Evolutionary conservation across 305 asterid genomes (phyloP), one percentile per base, ranked within the genome.

Genomic region (Rubia balearica): DNA sequence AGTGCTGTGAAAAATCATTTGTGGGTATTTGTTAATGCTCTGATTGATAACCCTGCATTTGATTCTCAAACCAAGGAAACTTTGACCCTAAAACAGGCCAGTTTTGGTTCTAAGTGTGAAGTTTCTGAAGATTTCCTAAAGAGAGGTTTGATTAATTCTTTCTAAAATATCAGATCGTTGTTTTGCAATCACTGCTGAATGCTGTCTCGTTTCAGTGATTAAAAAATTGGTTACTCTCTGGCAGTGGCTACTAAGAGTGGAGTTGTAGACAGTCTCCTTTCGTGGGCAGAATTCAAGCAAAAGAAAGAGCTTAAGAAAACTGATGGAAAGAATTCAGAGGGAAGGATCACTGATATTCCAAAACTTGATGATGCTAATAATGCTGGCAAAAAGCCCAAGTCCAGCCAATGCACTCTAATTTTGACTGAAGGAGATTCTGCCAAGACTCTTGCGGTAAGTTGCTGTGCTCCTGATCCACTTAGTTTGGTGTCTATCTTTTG

Each of bases 371-470:
- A 94, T 80, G 98, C 99, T 45, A 90, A 91, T 75, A 95, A 87
- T 79, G 98, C 96, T 57, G 98, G 99, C 56, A 93, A 90, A 68
- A 94, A 51, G 59, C 59, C 59, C 22, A 76, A 83, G 83, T 65
- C 87, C 97, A 30, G 96, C 88, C 14, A 87, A 80, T 94, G 99
- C 75, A 94, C 99, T 51, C 83, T 94, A 79, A 91, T 94, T 77
- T 84, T 94, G 88, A 94, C 99, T 33, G 99, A 94, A 87, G 99
- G 99, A 83, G 99, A 94, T 85, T 94, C 99, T 9, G 99, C 99
- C 71, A 91, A 90, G 84, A 92, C 96, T 72, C 96, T 94, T 68
- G 99, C 98, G 49, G 98, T 94, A 86, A 87, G 93, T 82, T 60
- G 38, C 5, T 67, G 16, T 46, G 62, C n/a, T 70, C 33, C 69